Conservation (phyloP, 2,329 filamentous ascomycete species). For the Pestalotiopsis sp. region DNA sequence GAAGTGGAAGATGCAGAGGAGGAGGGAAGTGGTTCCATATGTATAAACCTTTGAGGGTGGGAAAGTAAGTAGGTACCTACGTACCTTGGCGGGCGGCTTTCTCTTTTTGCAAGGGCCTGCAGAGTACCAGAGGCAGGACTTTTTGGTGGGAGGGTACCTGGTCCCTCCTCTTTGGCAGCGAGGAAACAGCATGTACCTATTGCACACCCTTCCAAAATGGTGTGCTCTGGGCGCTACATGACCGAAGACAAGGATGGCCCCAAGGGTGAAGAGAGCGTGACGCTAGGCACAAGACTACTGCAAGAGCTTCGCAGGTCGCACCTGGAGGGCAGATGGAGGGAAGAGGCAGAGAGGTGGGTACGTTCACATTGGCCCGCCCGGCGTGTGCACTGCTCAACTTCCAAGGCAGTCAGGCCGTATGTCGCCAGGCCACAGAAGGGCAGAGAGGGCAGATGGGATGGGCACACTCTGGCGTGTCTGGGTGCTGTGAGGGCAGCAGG, state of each 20-base stretch:
- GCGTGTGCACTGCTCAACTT: background rate
- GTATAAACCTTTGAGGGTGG: constrained; percentile 3
- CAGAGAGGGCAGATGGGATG: background rate
- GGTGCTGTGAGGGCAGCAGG: background rate
- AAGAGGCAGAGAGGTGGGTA: background rate
- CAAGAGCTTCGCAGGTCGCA: background rate
- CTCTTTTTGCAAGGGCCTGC: background rate
- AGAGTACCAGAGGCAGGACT: constrained; percentile 3
- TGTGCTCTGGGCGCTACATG: constrained; percentile 11
- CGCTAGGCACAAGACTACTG: constrained; percentile 2
- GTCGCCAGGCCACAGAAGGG: background rate
- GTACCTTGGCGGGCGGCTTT: background rate
- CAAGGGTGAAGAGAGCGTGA: constrained; percentile 7
- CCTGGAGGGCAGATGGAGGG: background rate
- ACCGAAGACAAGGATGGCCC: constrained; percentile 3
- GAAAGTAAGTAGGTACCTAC: background rate
- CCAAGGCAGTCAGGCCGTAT: background rate
- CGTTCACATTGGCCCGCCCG: background rate
- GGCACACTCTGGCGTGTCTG: background rate
- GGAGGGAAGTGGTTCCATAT: constrained; percentile 14
- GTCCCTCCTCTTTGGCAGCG: background rate
- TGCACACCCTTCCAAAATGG: constrained; percentile 9
- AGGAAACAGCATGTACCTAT: background rate
- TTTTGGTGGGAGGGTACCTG: constrained; percentile 4
- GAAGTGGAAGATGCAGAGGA: background rate